A percentile compares a stretch with the other conserved stretches of the same genome.
Conservation (phyloP, 2,329 filamentous ascomycete genomes). For the Pseudocercospora crystallina region DNA sequence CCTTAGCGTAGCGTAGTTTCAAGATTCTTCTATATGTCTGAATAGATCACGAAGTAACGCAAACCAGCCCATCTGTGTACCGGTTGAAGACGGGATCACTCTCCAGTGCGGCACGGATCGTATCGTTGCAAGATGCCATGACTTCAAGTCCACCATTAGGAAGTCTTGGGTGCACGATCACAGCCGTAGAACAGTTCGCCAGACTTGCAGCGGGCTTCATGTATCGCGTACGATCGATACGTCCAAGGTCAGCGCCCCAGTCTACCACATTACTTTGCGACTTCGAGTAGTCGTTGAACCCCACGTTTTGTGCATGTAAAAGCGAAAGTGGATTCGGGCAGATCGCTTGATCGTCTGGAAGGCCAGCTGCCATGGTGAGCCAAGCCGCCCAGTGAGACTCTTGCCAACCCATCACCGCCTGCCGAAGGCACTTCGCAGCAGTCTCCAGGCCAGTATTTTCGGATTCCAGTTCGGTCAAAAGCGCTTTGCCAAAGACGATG, state of each 20-base stretch:
- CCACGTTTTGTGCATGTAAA: slow-evolving; percentile 17
- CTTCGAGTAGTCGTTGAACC: slow-evolving; percentile 22
- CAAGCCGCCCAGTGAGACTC: slow-evolving; percentile 12
- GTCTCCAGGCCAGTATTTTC: slow-evolving; percentile 7
- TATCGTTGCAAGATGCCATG: slow-evolving; percentile 11
- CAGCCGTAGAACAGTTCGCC: slow-evolving; percentile 15
- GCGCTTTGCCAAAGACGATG: slow-evolving; percentile 6
- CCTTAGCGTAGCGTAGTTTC: no score
- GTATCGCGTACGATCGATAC: slow-evolving; percentile 14
- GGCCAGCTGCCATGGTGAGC: slow-evolving; percentile 14
- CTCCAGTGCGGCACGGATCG: slow-evolving; percentile 5
- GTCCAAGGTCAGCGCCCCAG: slow-evolving; percentile 17
- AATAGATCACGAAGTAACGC: slow-evolving; percentile 5
- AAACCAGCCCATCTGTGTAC: slow-evolving; percentile 11
- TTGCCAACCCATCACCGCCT: slow-evolving; percentile 16
- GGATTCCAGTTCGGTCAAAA: slow-evolving; percentile 7
- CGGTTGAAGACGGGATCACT: slow-evolving; percentile 11
- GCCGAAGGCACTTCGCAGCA: slow-evolving; percentile 13
- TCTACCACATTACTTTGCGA: slow-evolving; percentile 14
- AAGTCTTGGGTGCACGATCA: slow-evolving; percentile 19
- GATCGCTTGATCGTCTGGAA: slow-evolving; percentile 17
- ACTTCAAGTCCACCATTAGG: slow-evolving; percentile 20
- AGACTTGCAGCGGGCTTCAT: slow-evolving; percentile 12
- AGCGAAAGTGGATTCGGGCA: slow-evolving; percentile 18
- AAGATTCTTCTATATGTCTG: no score